Base-by-base conservation (phyloP, 768 basidiomycete species). In the Mycena kentingensis region DNA sequence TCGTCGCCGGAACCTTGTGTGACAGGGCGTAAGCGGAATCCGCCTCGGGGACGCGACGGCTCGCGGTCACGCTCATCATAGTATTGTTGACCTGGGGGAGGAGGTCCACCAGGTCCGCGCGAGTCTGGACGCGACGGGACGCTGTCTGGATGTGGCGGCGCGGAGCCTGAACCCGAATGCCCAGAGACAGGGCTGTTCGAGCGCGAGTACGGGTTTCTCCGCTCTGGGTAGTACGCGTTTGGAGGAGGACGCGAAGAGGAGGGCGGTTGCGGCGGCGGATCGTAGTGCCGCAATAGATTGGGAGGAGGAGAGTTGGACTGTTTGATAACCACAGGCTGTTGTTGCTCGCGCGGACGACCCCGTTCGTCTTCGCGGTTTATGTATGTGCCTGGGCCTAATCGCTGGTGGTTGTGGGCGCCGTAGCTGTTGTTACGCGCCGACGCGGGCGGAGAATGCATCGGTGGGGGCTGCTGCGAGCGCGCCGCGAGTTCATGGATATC, bases 391-490 rank as follows among this genome's bases (percentile, higher is more conserved):
- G 85, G 84, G 6, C 84, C 85, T 60, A 84, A 63, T 49, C 84
- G 83, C 66, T 87, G 86, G 67, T 88, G 86, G 54, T 75, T 75
- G 65, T 88, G 88, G 41, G 77, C 78, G 77, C 54, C 69, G 28
- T 29, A 24, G n/a, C 8, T 8, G 32, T 34, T n/a, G 32, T 34
- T n/a, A n/a, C n/a, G n/a, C 24, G 3, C 15, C 58, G 13, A 24
- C 11, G 31, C 31, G 46, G 44, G 65, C 72, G 5, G 61, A 41
- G 28, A 52, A 43, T 15, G 37, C 32, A 21, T 24, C 63, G 58
- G 45, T 65, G 63, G 47, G 68, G 66, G 49, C 62, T 63, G 22
- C 63, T 55, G 49, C 64, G 65, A 43, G 52, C 62, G 63, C 74
- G 74, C 63, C 45, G 68, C 55, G 51, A 71, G 60, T 46, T 82